Base-by-base conservation (phyloP, 192 early-diverging fungal genomes). In the Coemansia sp. region DNA sequence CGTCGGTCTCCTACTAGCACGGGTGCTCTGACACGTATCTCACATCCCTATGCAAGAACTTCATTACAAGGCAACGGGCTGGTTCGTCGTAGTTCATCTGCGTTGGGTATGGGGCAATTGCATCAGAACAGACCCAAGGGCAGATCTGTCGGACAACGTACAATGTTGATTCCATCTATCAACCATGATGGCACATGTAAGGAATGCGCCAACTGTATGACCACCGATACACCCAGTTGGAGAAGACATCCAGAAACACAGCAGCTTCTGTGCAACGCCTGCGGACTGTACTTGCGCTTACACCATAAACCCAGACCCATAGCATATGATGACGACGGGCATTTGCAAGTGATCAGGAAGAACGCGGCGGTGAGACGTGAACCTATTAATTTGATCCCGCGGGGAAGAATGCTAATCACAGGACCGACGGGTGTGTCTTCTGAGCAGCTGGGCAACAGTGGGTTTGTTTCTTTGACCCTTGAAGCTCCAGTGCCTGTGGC, bases 181-280 rank as follows among this genome's bases (percentile, higher is more conserved):
- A 67, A 74, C 55, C 71, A 74, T 27, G 64, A 63, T 25, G 71
- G 71, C 17, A 45, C 58, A 3, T 50, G 24, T 35, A 74, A 74
- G 24, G 32, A 53, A 23, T 87, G 85, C 48, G 65, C 75, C 50
- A 83, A 87, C 60, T 87, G 85, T 55, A 64, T 50, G 9, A 76
- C 80, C 0, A 78, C 64, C n/a, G 58, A 60, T 22, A 84, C 85
- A 0, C 83, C 83, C 5, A 70, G 85, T 23, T 87, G 86, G 86
- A 53, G 86, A 14, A 61, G 86, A 6, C 83, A 84, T 9, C 65
- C 76, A 7, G 86, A 80, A 15, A 73, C 76, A 3, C 72, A 78
- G 46, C 77, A 84, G 50, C 74, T 74, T 36, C 48, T 87, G 23
- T 87, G 85, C 60, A 87, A 87, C 55, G 83, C 85, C 8, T 87